Evolutionary conservation across 2,329 filamentous ascomycete genomes (phyloP), one percentile per base, ranked within the genome.

Genomic region (Atkinsonella hypoxylon): DNA sequence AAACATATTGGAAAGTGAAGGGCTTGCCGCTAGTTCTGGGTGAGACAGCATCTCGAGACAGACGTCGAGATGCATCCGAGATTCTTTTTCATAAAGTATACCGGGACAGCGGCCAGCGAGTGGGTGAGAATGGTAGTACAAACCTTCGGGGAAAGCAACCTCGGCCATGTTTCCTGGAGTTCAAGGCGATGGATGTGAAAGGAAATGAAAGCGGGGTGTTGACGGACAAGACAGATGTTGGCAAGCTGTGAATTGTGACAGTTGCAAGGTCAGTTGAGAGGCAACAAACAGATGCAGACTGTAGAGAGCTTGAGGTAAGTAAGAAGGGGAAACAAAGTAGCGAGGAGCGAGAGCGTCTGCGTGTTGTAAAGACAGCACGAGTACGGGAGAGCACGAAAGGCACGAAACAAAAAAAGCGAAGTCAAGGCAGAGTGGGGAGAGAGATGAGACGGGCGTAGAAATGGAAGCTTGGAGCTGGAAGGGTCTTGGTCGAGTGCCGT

Each of bases 61-160:
- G 26, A 26, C 26, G 26, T 26, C 26, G 26, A 26, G 26, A 26
- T 26, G 26, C 5, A 26, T 26, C n/a, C n/a, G n/a, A n/a, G n/a
- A n/a, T n/a, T n/a, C n/a, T n/a, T 39, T 41, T 15, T 36, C 15
- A 15, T 12, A 6, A 36, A 26, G 26, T 26, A 26, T 26, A 22
- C 11, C 44, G 15, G 10, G 15, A 4, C 17, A n/a, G 20, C 3
- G 40, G 41, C 26, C 18, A 39, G 34, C 36, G 13, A 12, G 22
- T 44, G 41, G 15, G 36, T 40, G 40, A 31, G 2, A 8, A 45
- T 31, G 41, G 13, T 18, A 18, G 42, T 39, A 55, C 64, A 56
- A 57, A 69, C 68, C 66, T 65, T 70, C 68, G 54, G 67, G 68
- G 57, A 66, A 67, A 48, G 56, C 56, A 44, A 57, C 58, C 54